Conservation (phyloP, 768 basidiomycete species). For the Lactifluus subvellereus region DNA sequence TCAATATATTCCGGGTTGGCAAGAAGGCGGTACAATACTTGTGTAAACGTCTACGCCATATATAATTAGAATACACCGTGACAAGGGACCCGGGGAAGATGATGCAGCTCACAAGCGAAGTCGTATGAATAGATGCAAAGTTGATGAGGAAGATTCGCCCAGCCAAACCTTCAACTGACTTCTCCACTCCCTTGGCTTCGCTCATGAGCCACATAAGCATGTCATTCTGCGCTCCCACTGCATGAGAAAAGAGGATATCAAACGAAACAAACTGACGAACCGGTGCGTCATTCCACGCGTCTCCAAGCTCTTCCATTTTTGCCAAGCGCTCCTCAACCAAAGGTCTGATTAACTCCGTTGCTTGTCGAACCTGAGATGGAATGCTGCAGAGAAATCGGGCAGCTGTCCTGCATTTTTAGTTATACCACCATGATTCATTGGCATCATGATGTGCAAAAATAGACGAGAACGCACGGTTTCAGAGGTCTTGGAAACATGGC, state of each 20-base stretch:
- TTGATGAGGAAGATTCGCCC: conserved; percentile 35
- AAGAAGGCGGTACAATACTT: conserved; percentile 25
- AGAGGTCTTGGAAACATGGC: conserved; percentile 38
- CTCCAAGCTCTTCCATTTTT: conserved; percentile 21
- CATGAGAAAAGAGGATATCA: background rate
- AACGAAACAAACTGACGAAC: background rate
- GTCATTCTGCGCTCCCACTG: conserved; percentile 31
- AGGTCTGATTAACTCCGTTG: background rate
- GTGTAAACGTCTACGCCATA: background rate
- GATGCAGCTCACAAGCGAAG: conserved; percentile 29
- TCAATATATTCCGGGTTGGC: conserved; percentile 26
- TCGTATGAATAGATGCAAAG: conserved; percentile 35
- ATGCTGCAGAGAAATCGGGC: conserved; percentile 25
- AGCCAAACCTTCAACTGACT: conserved; percentile 28
- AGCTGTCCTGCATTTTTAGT: conserved; percentile 23
- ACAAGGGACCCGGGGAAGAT: too few species aligned
- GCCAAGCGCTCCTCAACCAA: conserved; percentile 8
- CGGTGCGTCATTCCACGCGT: background rate
- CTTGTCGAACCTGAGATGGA: background rate
- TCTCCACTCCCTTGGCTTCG: conserved; percentile 27
- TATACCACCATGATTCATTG: conserved; percentile 20
- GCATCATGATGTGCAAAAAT: conserved; percentile 14
- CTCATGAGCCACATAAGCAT: conserved; percentile 39
- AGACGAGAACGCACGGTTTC: conserved; percentile 36
- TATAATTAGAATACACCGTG: background rate